Percentiles rank a stretch among this genome's conserved stretches.
Conservation (phyloP, 805 yeast genomes). For the Candida cerambycidarum region DNA sequence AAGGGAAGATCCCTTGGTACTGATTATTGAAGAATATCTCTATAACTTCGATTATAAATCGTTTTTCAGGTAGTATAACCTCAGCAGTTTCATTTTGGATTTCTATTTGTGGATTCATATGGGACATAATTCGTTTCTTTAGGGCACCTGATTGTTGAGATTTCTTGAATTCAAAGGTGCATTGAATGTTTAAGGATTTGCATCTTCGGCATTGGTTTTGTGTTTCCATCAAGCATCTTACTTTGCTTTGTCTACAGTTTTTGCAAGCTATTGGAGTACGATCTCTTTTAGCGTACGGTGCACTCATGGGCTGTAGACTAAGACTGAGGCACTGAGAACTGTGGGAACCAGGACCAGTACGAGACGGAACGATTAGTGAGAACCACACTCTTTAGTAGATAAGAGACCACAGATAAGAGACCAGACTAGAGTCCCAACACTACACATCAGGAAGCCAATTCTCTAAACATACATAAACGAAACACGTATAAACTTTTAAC, state of each 20-base stretch:
- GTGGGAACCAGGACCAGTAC: too few species aligned
- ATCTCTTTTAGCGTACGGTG: conserved; percentile 13
- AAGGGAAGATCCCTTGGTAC: conserved; percentile 26
- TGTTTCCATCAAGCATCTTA: conserved; percentile 10
- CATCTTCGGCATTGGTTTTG: conserved; percentile 20
- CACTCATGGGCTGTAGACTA: too few species aligned
- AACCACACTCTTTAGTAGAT: too few species aligned
- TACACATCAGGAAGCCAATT: too few species aligned
- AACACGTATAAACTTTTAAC: too few species aligned
- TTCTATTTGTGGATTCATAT: background rate
- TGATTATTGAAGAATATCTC: conserved; percentile 27
- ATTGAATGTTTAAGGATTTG: conserved; percentile 15
- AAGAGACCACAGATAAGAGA: too few species aligned
- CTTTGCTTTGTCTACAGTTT: conserved; percentile 13
- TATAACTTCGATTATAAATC: conserved; percentile 18
- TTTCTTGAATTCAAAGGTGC: conserved; percentile 21
- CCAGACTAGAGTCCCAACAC: too few species aligned
- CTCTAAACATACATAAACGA: too few species aligned
- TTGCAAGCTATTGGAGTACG: conserved; percentile 13
- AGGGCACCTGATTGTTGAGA: conserved; percentile 19
- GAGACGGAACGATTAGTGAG: too few species aligned
- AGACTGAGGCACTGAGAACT: too few species aligned
- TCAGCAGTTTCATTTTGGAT: background rate
- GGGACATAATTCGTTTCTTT: conserved; percentile 1
- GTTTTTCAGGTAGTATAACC: conserved; percentile 20